phyloP scores from a whole-genome alignment of 257 asterid species.

The Penstemon newberryi region DNA sequence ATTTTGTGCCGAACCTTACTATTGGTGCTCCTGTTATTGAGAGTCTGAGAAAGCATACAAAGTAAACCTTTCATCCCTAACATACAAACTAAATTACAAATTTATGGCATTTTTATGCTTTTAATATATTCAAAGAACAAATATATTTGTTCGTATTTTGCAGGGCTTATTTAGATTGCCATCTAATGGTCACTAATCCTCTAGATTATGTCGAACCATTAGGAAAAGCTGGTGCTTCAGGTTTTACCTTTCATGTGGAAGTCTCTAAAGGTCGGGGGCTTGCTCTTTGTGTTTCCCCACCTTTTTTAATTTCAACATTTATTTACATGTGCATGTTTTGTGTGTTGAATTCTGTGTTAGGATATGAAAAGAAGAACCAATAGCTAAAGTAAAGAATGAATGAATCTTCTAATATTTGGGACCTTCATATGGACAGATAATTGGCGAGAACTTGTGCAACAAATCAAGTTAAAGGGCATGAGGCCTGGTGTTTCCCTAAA shows the following conservation, averaged over 20 bases:
- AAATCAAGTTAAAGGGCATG: slow-evolving; percentile 88
- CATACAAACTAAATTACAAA: slow-evolving; percentile 12
- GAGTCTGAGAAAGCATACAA: slow-evolving; percentile 85
- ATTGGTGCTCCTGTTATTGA: slow-evolving; percentile 90
- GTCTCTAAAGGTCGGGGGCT: slow-evolving; percentile 60
- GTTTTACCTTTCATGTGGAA: slow-evolving; percentile 91
- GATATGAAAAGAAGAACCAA: not conserved
- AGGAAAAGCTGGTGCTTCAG: slow-evolving; percentile 90
- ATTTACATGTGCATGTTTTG: slow-evolving; percentile 5
- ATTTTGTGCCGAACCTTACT: slow-evolving; percentile 89
- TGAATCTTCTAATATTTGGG: not conserved
- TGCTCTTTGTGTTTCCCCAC: not conserved
- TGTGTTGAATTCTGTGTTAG: not conserved
- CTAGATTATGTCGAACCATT: slow-evolving; percentile 82
- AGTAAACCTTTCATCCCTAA: slow-evolving; percentile 38
- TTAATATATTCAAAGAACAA: not conserved
- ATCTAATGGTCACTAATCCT: slow-evolving; percentile 95
- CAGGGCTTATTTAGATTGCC: slow-evolving; percentile 94
- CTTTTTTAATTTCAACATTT: slow-evolving; percentile 8
- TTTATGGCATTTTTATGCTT: not conserved
- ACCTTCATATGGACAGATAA: slow-evolving; percentile 50
- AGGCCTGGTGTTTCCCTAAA: slow-evolving; percentile 78
- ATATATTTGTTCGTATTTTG: slow-evolving; percentile 4
- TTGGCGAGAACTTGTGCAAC: slow-evolving; percentile 77
- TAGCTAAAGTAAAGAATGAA: not conserved